phyloP scores from a whole-genome alignment of 257 asterid species.

The Jaltomata sinuosa region DNA sequence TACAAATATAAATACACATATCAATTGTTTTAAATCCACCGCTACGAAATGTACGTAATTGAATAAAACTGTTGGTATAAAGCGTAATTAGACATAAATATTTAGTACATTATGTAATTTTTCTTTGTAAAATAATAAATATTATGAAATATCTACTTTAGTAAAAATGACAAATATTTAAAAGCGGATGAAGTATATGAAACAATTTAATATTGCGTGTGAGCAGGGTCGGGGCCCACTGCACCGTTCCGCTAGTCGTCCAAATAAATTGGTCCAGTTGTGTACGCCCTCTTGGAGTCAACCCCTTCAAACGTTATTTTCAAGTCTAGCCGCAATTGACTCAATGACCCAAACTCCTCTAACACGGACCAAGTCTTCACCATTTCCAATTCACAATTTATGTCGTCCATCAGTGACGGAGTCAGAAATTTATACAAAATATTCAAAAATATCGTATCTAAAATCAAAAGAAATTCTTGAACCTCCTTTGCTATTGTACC shows the following conservation, averaged over 20 bases:
- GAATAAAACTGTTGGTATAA: no score
- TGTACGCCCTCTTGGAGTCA: not conserved
- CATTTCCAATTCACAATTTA: not conserved
- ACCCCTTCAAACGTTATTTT: not conserved
- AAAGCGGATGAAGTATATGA: no score
- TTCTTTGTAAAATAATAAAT: no score
- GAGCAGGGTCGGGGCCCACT: not conserved
- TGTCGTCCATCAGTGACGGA: rapidly evolving
- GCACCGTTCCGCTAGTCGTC: not conserved
- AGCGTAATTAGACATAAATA: no score
- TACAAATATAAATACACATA: no score
- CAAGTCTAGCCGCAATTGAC: slow-evolving; percentile 2
- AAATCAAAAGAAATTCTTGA: no score
- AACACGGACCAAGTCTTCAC: not conserved
- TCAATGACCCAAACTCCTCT: not conserved
- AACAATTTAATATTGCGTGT: not conserved
- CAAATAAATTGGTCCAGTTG: not conserved
- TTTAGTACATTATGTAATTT: no score
- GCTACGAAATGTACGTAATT: no score
- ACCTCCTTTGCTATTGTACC: no score
- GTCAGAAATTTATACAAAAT: not conserved
- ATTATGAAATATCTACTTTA: no score
- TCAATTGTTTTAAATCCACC: no score
- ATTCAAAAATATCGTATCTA: not conserved
- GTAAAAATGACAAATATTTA: no score